These are phyloP conservation scores for Paramecium caudatum DNA, from an alignment of 73 alveolate genomes.

Conservation along the genomic window DNA sequence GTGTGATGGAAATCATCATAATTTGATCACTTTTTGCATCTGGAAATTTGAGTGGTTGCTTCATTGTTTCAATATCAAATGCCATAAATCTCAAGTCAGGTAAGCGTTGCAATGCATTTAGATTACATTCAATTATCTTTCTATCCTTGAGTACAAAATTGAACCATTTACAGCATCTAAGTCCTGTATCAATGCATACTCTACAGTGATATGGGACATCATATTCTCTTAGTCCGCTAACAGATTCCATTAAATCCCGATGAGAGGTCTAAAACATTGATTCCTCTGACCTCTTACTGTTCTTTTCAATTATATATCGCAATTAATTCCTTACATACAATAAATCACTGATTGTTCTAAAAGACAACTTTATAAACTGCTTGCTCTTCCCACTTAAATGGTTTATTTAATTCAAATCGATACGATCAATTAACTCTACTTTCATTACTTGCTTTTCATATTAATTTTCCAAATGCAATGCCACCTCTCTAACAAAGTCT, in stretches of 20 bases:
- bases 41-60: constrained; percentile 96
- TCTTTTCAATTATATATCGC: constrained; percentile 77
- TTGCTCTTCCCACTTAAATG: constrained; percentile 94
- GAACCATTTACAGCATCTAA: constrained; percentile 96
- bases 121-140: constrained; percentile 79
- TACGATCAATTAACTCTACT: constrained; percentile 90
- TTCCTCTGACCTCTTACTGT: constrained; percentile 61
- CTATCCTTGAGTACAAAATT: constrained; percentile 87
- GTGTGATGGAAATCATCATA: constrained; percentile 96
- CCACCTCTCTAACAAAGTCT: constrained; percentile 84
- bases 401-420: constrained; percentile 90
- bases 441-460: constrained; percentile 78
- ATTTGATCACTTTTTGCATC: constrained; percentile 94
- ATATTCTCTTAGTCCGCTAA: constrained; percentile 94
- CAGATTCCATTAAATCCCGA: constrained; percentile 80
- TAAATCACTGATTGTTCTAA: constrained; percentile 91
- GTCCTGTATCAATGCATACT: constrained; percentile 93
- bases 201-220: constrained; percentile 96
- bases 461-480: constrained; percentile 63
- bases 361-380: constrained; percentile 88
- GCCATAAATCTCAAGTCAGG: constrained; percentile 94
- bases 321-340: constrained; percentile 86
- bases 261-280: constrained; percentile 74
- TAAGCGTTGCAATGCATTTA: constrained; percentile 85
- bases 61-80: constrained; percentile 98